A percentile compares a stretch with the other conserved stretches of the same genome.
Evolutionary conservation across 768 basidiomycete species (phyloP).

Genomic region (Lactifluus volemus): DNA sequence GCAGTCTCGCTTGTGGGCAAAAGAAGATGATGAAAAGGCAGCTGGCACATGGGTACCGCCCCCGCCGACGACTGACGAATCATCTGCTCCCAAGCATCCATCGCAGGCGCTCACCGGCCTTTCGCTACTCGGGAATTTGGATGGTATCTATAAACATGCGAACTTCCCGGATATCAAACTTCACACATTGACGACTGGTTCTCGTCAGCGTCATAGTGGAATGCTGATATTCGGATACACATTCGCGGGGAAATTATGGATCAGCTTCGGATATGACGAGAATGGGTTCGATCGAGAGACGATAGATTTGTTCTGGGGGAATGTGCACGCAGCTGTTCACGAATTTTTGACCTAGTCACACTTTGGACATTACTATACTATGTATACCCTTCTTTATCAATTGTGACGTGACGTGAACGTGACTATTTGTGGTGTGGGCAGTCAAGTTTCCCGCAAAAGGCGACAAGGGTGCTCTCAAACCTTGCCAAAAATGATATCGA

Average conservation of each 20-base stretch:
- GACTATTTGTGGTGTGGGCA: neutral
- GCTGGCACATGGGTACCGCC: constrained; percentile 33
- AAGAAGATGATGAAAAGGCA: constrained; percentile 62
- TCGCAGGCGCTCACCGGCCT: constrained; percentile 63
- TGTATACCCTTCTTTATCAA: neutral
- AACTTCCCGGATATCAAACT: constrained; percentile 47
- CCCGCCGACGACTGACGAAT: constrained; percentile 15
- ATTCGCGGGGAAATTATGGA: constrained; percentile 64
- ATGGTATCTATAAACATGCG: constrained; percentile 69
- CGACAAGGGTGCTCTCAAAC: no score
- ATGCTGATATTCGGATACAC: constrained; percentile 82
- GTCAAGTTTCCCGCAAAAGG: neutral
- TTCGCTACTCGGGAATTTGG: constrained; percentile 78
- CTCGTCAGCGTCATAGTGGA: constrained; percentile 67
- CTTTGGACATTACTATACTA: neutral
- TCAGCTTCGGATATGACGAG: constrained; percentile 72
- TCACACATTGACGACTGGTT: constrained; percentile 74
- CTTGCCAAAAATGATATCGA: constrained; percentile 17
- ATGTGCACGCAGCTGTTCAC: constrained; percentile 44
- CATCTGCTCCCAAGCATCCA: constrained; percentile 28
- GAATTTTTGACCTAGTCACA: constrained; percentile 40
- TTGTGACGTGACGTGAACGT: neutral
- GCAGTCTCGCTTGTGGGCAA: constrained; percentile 59
- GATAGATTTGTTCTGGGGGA: constrained; percentile 61
- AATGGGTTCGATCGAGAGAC: constrained; percentile 60